Percentiles rank a stretch among this genome's conserved stretches.
These are phyloP conservation scores for Parathielavia appendiculata DNA, from an alignment of 495 filamentous ascomycete species.

Conservation along the genomic window DNA sequence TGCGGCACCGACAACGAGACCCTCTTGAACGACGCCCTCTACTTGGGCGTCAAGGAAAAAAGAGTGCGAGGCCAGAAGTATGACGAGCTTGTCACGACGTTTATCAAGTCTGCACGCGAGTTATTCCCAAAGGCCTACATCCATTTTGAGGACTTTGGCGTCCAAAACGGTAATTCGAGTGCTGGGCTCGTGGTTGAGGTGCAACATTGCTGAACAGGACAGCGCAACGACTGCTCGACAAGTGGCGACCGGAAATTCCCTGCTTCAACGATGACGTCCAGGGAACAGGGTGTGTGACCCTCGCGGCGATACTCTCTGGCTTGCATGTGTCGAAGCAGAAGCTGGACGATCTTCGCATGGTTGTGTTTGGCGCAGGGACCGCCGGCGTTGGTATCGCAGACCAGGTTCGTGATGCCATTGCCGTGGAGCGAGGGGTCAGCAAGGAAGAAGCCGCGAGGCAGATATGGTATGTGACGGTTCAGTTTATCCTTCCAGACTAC, in stretches of 20 bases:
- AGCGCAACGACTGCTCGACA: slow-evolving; percentile 64
- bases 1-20: slow-evolving; percentile 80
- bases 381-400: slow-evolving; percentile 87
- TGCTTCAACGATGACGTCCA: slow-evolving; percentile 95
- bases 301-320: slow-evolving; percentile 73
- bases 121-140: slow-evolving; percentile 77
- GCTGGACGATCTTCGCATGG: slow-evolving; percentile 60
- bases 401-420: slow-evolving; percentile 73
- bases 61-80: slow-evolving; percentile 68
- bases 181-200: too few relatives aligned
- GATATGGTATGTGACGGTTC: slow-evolving; percentile 58
- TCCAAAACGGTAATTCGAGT: slow-evolving; percentile 42
- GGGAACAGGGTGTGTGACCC: slow-evolving; percentile 80
- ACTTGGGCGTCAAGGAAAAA: slow-evolving; percentile 66
- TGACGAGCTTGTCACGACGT: slow-evolving; percentile 69
- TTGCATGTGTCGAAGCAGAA: slow-evolving; percentile 63
- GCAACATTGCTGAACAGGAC: background rate
- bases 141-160: slow-evolving; percentile 68
- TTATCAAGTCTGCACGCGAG: slow-evolving; percentile 61
- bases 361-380: slow-evolving; percentile 78
- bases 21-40: slow-evolving; percentile 73
- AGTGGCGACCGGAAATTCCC: slow-evolving; percentile 62
- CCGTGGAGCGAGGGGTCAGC: slow-evolving; percentile 57
- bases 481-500: background rate
- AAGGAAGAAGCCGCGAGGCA: slow-evolving; percentile 74